Base-by-base conservation (phyloP, 2,329 filamentous ascomycete species). In the Diaporthe australafricana region DNA sequence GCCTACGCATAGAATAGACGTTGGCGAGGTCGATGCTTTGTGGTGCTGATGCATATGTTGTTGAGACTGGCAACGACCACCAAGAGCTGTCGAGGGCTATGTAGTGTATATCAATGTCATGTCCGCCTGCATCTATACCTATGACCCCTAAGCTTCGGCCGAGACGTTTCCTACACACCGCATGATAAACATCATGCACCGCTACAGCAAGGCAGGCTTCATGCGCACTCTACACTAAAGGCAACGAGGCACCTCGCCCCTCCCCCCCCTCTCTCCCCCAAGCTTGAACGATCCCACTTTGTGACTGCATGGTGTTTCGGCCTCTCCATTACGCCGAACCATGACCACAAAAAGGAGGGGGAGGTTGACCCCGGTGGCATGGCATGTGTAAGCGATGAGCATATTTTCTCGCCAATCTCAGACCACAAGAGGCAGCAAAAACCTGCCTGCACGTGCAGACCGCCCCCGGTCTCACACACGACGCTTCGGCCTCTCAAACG, bases 401-500 rank as follows among this genome's bases (percentile, higher is more conserved):
- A 63, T 17, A 48, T 35, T 11, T n/a, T 12, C 57, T 47, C 42
- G 57, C 60, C 35, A 30, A 11, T 25, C 60, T 25, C 25, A 45
- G 68, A 6, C 11, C 48, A 56, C 22, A 20, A 30, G n/a, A 50
- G 48, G 38, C 62, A 45, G 27, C 40, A 50, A 20, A 32, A 20
- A 32, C 7, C 56, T 56, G 53, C 52, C 30, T 16, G 52, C 27
- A 48, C 40, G 32, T 47, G 30, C 57, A 65, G n/a, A 25, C 42
- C 60, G 30, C 22, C 22, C 27, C 42, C 6, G 42, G 40, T 35
- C 55, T 56, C 42, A 38, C 70, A 27, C 20, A 42, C 12, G 55
- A 53, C 27, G 40, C 22, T 17, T 40, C 71, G 53, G 50, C 68
- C 67, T 72, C 71, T 70, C 35, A 70, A 22, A 25, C 16, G 53